phyloP scores from a whole-genome alignment of 495 filamentous ascomycete genomes.

The Penicillium subrubescens region DNA sequence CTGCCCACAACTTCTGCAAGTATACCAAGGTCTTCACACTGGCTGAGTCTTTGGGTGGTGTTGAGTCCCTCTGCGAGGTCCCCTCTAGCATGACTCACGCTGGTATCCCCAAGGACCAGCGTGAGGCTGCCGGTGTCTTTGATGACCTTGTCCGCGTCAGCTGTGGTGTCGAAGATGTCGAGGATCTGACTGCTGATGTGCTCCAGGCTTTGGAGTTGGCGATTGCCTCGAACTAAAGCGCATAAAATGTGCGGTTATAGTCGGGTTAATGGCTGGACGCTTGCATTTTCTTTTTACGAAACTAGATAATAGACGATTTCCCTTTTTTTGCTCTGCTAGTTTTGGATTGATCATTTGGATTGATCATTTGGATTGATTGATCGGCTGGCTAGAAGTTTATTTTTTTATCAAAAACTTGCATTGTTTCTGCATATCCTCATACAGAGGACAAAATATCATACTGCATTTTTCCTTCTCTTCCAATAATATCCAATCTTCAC shows the following conservation, averaged over 20 bases:
- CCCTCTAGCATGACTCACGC: slow-evolving; percentile 95
- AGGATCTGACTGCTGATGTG: slow-evolving; percentile 83
- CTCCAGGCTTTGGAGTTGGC: slow-evolving; percentile 80
- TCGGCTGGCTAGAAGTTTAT: not conserved
- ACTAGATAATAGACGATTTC: slow-evolving; percentile 29
- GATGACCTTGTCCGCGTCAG: slow-evolving; percentile 95
- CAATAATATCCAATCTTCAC: not conserved
- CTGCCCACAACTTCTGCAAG: slow-evolving; percentile 91
- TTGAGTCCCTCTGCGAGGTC: slow-evolving; percentile 90
- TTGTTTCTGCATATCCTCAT: not conserved
- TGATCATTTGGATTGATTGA: not conserved
- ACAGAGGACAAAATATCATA: not conserved
- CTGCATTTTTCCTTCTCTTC: not conserved
- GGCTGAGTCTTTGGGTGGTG: slow-evolving; percentile 89
- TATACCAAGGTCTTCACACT: slow-evolving; percentile 86
- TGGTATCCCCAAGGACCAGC: slow-evolving; percentile 85
- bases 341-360: not conserved
- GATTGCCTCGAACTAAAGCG: slow-evolving; percentile 32
- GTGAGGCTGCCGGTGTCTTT: slow-evolving; percentile 91
- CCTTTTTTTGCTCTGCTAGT: slow-evolving; percentile 1
- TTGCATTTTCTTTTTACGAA: slow-evolving; percentile 11
- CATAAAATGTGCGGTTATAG: slow-evolving; percentile 11
- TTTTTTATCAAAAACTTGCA: not conserved
- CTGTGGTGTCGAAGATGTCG: slow-evolving; percentile 90
- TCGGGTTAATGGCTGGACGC: slow-evolving; percentile 1